Conservation (phyloP, 345 rosid species). For the Linum usitatissimum region DNA sequence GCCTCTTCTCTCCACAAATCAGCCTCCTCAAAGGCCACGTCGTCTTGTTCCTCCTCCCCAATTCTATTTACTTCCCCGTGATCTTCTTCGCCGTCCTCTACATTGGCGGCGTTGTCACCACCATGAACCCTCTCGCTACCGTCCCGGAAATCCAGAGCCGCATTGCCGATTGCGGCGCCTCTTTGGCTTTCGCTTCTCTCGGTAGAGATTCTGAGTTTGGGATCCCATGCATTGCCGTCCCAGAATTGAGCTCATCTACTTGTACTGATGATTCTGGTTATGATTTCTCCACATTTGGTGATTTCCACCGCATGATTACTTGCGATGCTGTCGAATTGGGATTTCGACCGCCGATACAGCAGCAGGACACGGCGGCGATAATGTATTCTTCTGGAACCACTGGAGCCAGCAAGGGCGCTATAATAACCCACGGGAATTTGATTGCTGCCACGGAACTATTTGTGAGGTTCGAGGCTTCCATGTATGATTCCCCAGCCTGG, state of each 20-base stretch:
- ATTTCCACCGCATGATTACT: constrained; percentile 30
- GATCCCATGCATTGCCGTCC: constrained; percentile 32
- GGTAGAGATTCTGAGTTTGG: constrained; percentile 33
- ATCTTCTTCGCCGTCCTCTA: constrained; percentile 47
- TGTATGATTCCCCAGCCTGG: constrained; percentile 34
- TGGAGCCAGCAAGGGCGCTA: constrained; percentile 66
- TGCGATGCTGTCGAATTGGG: constrained; percentile 14
- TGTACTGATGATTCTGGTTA: neutral
- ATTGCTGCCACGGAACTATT: constrained; percentile 64
- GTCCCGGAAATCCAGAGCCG: constrained; percentile 40
- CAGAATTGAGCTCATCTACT: constrained; percentile 20
- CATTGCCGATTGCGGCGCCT: constrained; percentile 27
- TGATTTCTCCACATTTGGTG: constrained; percentile 12
- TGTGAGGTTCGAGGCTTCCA: constrained; percentile 69
- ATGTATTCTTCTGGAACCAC: constrained; percentile 83
- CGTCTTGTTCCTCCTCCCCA: constrained; percentile 57
- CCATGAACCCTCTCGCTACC: constrained; percentile 55
- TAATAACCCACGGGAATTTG: constrained; percentile 58
- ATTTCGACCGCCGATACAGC: constrained; percentile 37
- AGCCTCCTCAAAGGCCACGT: constrained; percentile 52
- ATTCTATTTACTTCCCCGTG: constrained; percentile 53
- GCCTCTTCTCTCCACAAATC: constrained; percentile 45
- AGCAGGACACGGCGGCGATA: constrained; percentile 68
- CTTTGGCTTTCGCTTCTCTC: constrained; percentile 34
- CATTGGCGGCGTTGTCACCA: constrained; percentile 51